A percentile compares a stretch with the other conserved stretches of the same genome.
phyloP scores from a whole-genome alignment of 73 alveolate species.

The Durusdinium trenchii region DNA sequence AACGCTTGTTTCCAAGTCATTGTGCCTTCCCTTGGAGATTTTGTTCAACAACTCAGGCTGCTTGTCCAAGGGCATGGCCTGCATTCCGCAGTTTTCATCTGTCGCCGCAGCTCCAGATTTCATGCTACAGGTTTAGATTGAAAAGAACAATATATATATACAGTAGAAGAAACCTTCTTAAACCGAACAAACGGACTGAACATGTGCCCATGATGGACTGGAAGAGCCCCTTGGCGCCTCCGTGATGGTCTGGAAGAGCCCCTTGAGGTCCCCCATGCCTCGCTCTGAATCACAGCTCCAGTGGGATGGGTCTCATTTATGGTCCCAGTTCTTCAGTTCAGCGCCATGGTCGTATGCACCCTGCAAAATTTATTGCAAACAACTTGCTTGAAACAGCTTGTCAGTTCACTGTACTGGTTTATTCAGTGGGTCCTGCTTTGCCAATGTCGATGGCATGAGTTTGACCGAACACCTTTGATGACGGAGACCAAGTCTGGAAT shows the following conservation, averaged over 20 bases:
- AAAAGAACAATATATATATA: neutral
- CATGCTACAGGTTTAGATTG: neutral
- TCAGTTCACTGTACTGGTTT: too few species aligned
- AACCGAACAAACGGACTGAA: too few species aligned
- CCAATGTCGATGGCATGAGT: too few species aligned
- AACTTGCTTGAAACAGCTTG: too few species aligned
- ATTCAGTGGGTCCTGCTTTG: too few species aligned
- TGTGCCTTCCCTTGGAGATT: slow-evolving; percentile 98
- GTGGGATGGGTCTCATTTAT: too few species aligned
- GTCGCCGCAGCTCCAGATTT: neutral
- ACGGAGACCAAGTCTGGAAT: neutral
- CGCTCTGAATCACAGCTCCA: too few species aligned
- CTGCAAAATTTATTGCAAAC: too few species aligned
- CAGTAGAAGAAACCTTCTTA: neutral
- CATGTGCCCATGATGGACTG: too few species aligned
- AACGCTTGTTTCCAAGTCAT: neutral
- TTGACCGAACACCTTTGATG: too few species aligned
- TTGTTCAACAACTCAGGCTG: slow-evolving; percentile 98
- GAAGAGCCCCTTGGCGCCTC: slow-evolving; percentile 96
- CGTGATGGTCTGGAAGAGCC: slow-evolving; percentile 98
- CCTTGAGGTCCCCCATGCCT: slow-evolving; percentile 97
- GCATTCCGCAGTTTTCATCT: slow-evolving; percentile 40
- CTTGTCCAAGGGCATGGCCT: slow-evolving; percentile 98
- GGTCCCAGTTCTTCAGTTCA: too few species aligned
- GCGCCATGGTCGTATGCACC: too few species aligned